These are phyloP conservation scores for Triticum turgidum DNA, from an alignment of 176 grass and related monocot genomes.

Conservation along the genomic window DNA sequence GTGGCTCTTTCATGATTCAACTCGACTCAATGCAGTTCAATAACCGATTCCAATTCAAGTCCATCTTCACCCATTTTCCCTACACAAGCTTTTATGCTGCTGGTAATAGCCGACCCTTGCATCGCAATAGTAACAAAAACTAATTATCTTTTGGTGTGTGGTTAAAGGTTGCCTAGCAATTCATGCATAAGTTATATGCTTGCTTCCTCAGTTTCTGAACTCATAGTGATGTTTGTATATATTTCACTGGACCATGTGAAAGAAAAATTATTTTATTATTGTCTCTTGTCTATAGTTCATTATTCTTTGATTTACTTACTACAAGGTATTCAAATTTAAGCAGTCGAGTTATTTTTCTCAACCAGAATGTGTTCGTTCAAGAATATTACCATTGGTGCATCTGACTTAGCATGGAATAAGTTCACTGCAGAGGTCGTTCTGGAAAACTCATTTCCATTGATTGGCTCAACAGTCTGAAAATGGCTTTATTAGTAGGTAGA, in stretches of 20 bases:
- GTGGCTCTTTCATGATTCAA: neutral
- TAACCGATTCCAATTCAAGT: neutral
- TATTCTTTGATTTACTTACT: too few species aligned
- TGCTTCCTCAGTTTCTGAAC: neutral
- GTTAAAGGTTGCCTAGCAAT: neutral
- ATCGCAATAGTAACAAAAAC: neutral
- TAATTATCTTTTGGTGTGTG: neutral
- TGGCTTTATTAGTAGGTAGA: neutral
- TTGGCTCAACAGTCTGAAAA: neutral
- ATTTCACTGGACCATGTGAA: neutral
- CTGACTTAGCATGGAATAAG: neutral
- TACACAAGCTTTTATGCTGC: neutral
- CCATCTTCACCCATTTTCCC: neutral
- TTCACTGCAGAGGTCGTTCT: neutral
- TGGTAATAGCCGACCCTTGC: neutral
- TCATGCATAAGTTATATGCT: neutral
- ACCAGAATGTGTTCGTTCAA: too few species aligned
- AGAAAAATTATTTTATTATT: neutral
- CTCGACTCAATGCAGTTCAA: neutral
- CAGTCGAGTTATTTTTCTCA: too few species aligned
- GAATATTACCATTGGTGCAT: too few species aligned
- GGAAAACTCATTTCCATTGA: neutral
- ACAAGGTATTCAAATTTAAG: too few species aligned
- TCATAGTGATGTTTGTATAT: neutral
- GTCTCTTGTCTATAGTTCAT: neutral